These are phyloP conservation scores for Trichoderma cornu-damae DNA, from an alignment of 2,329 filamentous ascomycete genomes.

Conservation along the genomic window DNA sequence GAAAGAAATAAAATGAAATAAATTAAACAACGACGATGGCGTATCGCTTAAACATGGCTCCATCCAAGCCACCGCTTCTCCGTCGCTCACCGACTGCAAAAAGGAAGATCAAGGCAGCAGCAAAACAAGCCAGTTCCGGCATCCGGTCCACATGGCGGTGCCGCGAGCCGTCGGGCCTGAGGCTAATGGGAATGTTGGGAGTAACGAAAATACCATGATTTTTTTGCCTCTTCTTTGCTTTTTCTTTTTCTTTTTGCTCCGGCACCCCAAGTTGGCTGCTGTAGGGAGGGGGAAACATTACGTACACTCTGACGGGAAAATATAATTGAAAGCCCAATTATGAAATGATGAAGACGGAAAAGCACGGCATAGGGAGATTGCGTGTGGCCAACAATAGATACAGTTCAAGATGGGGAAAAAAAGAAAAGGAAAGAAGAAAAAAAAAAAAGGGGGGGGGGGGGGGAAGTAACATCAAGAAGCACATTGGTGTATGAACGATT, in stretches of 20 bases:
- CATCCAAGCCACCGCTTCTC: background rate
- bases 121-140: background rate
- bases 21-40: no score
- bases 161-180: background rate
- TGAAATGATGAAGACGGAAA: background rate
- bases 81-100: background rate
- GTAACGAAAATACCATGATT: background rate
- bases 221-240: background rate
- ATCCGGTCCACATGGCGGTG: background rate
- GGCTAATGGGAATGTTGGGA: background rate
- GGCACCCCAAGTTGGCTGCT: background rate
- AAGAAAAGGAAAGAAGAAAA: background rate
- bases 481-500: slow-evolving; percentile 1
- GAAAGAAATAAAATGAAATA: no score
- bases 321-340: background rate
- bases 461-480: background rate
- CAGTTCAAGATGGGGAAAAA: background rate
- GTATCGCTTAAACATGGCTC: background rate
- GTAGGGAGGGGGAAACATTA: background rate
- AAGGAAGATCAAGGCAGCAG: background rate
- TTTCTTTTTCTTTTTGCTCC: no score
- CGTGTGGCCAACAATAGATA: background rate
- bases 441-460: background rate
- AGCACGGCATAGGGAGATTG: background rate
- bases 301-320: background rate